phyloP scores from a whole-genome alignment of 352 stramenopile genomes.

The Phytophthora quininea region DNA sequence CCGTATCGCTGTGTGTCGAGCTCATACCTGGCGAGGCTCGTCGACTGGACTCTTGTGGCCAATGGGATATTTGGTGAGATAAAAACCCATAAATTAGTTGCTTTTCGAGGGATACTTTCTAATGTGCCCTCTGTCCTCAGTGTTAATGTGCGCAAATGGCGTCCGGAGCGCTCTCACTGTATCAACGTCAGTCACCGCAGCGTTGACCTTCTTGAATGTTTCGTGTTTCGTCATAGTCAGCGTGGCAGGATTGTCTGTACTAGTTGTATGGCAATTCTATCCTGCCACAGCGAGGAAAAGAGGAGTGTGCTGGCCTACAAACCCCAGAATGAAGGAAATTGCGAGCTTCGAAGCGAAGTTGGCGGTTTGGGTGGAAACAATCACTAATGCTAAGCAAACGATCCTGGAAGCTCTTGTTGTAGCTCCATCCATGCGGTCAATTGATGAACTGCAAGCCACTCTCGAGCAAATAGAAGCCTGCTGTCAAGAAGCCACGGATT shows the following conservation, averaged over 20 bases:
- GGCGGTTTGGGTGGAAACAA: constrained; percentile 35
- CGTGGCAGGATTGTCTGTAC: constrained; percentile 14
- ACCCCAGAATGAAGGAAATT: constrained; percentile 28
- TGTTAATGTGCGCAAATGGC: constrained; percentile 57
- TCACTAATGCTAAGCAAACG: constrained; percentile 28
- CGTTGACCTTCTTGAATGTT: constrained; percentile 54
- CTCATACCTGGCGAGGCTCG: constrained; percentile 36
- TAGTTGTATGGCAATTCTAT: constrained; percentile 14
- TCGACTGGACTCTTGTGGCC: constrained; percentile 47
- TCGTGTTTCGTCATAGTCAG: constrained; percentile 28
- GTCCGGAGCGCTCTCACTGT: constrained; percentile 72
- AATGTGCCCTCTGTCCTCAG: constrained; percentile 23
- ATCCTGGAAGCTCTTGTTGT: constrained; percentile 35
- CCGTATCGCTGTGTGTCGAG: constrained; percentile 48
- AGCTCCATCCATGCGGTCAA: constrained; percentile 38
- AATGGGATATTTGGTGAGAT: constrained; percentile 60
- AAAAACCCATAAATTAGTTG: not conserved
- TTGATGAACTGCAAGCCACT: constrained; percentile 27
- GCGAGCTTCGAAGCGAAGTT: constrained; percentile 19
- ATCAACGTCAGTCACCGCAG: constrained; percentile 53
- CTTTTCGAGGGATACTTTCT: constrained; percentile 1
- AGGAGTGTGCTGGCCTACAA: constrained; percentile 19
- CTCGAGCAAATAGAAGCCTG: constrained; percentile 31
- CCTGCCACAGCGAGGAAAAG: constrained; percentile 2
- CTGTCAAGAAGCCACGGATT: constrained; percentile 31